phyloP scores from a whole-genome alignment of 2,329 filamentous ascomycete genomes.

The Trichocomaceae sp. region DNA sequence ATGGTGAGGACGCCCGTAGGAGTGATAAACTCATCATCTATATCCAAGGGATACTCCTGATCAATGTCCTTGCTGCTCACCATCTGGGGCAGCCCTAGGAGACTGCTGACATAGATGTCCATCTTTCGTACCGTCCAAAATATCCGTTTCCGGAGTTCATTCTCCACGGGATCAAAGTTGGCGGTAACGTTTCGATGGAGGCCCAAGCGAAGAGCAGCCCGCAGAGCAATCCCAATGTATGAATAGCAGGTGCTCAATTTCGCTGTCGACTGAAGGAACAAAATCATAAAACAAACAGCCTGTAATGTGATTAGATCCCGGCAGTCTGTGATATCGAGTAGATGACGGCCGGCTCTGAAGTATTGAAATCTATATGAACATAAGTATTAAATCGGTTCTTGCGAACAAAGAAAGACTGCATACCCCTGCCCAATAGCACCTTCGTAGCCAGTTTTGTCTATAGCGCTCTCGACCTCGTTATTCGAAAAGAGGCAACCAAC shows the following conservation, averaged over 20 bases:
- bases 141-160: constrained; percentile 64
- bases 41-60: constrained; percentile 41
- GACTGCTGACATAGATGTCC: constrained; percentile 46
- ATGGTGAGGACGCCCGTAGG: constrained; percentile 45
- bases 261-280: constrained; percentile 73
- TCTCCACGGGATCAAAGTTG: constrained; percentile 63
- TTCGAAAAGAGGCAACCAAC: constrained; percentile 67
- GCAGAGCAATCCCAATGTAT: constrained; percentile 69
- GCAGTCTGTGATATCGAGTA: constrained; percentile 58
- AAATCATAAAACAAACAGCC: constrained; percentile 69
- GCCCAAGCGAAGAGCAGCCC: constrained; percentile 69
- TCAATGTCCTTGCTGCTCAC: constrained; percentile 47
- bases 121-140: constrained; percentile 47
- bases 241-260: constrained; percentile 74
- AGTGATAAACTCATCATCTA: constrained; percentile 45
- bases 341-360: constrained; percentile 59
- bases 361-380: constrained; percentile 58
- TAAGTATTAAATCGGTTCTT: constrained; percentile 7
- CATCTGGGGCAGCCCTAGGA: constrained; percentile 45
- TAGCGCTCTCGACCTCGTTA: constrained; percentile 43
- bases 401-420: constrained; percentile 15
- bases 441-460: constrained; percentile 43
- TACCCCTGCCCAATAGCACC: constrained; percentile 52
- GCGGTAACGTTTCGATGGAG: constrained; percentile 67
- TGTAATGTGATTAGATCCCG: constrained; percentile 69